A percentile compares a stretch with the other conserved stretches of the same genome.
Conservation (phyloP, 495 filamentous ascomycete species). For the Penicillium manginii region DNA sequence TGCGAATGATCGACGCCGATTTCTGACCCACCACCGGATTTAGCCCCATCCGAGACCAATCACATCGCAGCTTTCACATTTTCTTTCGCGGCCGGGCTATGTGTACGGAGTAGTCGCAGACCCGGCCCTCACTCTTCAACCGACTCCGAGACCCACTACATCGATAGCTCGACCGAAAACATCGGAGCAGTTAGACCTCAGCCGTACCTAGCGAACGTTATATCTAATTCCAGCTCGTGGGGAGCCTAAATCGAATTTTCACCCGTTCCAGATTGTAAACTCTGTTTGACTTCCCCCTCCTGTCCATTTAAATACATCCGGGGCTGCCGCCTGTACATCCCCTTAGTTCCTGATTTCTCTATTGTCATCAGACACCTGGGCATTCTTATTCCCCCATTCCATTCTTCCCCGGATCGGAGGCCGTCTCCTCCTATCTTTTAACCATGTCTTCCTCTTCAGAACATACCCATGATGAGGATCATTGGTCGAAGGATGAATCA, state of each 20-base stretch:
- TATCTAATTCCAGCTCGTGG: slow-evolving; percentile 4
- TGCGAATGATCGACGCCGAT: slow-evolving; percentile 6
- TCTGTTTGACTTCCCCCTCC: background rate
- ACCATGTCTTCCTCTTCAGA: slow-evolving; percentile 13
- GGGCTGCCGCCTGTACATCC: background rate
- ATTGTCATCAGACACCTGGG: background rate
- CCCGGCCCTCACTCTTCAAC: slow-evolving; percentile 5
- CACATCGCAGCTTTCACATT: background rate
- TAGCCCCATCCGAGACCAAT: slow-evolving; percentile 9
- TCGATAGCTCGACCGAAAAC: slow-evolving; percentile 15
- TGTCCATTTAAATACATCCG: background rate
- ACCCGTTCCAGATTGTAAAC: background rate
- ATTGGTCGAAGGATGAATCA: slow-evolving; percentile 2
- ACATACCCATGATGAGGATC: background rate
- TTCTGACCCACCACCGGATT: slow-evolving; percentile 14
- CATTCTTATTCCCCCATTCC: background rate
- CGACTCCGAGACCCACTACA: slow-evolving; percentile 13
- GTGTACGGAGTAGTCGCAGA: background rate
- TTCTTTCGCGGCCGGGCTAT: background rate
- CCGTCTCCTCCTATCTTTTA: slow-evolving; percentile 3
- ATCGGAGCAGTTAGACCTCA: slow-evolving; percentile 3
- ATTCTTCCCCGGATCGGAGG: slow-evolving; percentile 2
- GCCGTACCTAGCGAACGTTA: slow-evolving; percentile 6
- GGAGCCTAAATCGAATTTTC: slow-evolving; percentile 3
- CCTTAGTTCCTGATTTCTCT: background rate